phyloP scores from a whole-genome alignment of 208 protist species.

The Crithidia expoeki region DNA sequence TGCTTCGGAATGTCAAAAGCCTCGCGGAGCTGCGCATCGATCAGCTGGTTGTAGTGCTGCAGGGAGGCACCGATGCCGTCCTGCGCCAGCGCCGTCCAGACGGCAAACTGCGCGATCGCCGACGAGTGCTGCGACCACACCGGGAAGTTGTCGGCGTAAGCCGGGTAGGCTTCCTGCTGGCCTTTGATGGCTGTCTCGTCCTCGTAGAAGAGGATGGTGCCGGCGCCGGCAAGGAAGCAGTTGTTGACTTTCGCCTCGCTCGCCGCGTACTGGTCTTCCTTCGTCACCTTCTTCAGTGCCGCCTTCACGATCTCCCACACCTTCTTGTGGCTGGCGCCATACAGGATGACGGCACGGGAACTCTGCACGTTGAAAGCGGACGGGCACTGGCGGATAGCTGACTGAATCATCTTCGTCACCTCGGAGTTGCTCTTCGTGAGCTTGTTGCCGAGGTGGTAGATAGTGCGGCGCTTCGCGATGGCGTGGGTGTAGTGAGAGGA shows the following conservation, averaged over 20 bases:
- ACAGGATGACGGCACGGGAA: constrained; percentile 56
- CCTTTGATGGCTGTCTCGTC: constrained; percentile 36
- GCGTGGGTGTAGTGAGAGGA: constrained; percentile 16
- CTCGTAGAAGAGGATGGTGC: constrained; percentile 68
- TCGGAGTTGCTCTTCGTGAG: constrained; percentile 33
- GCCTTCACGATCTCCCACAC: constrained; percentile 57
- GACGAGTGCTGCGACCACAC: constrained; percentile 49
- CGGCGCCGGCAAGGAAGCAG: constrained; percentile 55
- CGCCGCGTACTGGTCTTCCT: constrained; percentile 33
- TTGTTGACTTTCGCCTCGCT: constrained; percentile 44
- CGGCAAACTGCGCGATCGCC: constrained; percentile 57
- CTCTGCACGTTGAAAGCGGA: constrained; percentile 68
- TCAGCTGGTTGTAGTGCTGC: constrained; percentile 68
- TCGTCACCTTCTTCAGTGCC: constrained; percentile 39
- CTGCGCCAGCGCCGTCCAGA: constrained; percentile 58
- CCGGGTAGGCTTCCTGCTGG: constrained; percentile 47
- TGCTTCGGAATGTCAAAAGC: constrained; percentile 44
- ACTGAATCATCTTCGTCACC: constrained; percentile 43
- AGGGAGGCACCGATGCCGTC: constrained; percentile 46
- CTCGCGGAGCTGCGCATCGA: constrained; percentile 33
- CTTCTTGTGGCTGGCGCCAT: constrained; percentile 54
- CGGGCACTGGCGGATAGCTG: constrained; percentile 40
- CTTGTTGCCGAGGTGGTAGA: constrained; percentile 47
- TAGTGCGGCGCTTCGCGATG: constrained; percentile 39
- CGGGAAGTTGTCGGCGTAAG: constrained; percentile 50